phyloP scores from a whole-genome alignment of 306 rosid species.

The Medicago lupulina region DNA sequence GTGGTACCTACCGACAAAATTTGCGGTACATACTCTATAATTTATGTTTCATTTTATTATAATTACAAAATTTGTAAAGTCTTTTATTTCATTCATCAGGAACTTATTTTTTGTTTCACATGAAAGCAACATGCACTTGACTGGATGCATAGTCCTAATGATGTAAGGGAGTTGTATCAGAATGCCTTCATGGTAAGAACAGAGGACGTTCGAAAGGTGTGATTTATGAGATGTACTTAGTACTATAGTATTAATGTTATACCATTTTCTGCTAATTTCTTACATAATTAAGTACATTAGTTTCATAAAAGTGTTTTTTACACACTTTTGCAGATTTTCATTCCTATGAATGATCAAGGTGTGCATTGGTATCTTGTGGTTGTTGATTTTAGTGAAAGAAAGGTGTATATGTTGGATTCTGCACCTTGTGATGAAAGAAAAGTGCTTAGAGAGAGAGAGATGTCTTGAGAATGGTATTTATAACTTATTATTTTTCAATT shows the following conservation, averaged over 20 bases:
- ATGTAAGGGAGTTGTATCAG: no score
- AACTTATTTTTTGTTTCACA: neutral
- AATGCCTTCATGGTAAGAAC: no score
- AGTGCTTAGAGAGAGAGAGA: neutral
- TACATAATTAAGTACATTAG: neutral
- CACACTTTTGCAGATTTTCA: no score
- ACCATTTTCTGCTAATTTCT: neutral
- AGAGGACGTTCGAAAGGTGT: neutral
- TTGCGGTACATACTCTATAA: neutral
- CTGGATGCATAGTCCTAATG: no score
- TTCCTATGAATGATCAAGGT: no score
- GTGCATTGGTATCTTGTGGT: neutral
- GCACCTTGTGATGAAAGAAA: neutral
- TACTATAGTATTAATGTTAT: neutral
- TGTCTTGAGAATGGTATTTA: neutral
- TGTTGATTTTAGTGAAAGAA: neutral
- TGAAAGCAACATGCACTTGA: no score
- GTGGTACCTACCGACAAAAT: neutral
- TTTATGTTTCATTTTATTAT: no score
- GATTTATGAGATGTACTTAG: no score
- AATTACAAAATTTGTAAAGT: neutral
- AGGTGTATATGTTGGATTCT: neutral
- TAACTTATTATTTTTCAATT: neutral
- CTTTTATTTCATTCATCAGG: no score
- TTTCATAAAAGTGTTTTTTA: no score